Percentiles rank a stretch among this genome's conserved stretches.
phyloP scores from a whole-genome alignment of 2,329 filamentous ascomycete genomes.

The Coniochaeta ligniaria region DNA sequence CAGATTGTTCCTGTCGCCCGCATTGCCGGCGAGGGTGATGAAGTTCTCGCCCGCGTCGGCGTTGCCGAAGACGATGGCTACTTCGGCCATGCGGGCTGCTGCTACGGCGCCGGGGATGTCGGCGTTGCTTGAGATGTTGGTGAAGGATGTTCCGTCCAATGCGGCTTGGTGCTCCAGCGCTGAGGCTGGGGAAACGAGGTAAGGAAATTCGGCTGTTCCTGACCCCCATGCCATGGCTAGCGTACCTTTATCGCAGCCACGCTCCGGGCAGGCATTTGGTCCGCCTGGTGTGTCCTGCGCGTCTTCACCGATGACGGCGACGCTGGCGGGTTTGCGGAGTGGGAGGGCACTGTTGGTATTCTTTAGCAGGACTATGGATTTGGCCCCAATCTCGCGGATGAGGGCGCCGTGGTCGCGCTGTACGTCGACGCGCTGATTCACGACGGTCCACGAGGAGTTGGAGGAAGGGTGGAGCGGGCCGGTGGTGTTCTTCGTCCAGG shows the following conservation, averaged over 20 bases:
- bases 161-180: constrained; percentile 50
- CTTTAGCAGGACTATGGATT: constrained; percentile 50
- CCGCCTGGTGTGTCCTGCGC: constrained; percentile 55
- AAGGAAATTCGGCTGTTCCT: constrained; percentile 75
- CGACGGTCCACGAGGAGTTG: constrained; percentile 37
- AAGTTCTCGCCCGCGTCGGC: constrained; percentile 78
- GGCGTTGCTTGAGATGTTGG: constrained; percentile 35
- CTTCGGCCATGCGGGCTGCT: constrained; percentile 52
- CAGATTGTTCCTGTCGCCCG: constrained; percentile 72
- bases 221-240: constrained; percentile 83
- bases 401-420: constrained; percentile 41
- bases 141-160: constrained; percentile 45
- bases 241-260: constrained; percentile 77
- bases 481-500: constrained; percentile 55
- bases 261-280: constrained; percentile 68
- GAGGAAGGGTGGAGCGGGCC: constrained; percentile 48
- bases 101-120: constrained; percentile 43
- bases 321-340: constrained; percentile 32
- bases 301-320: constrained; percentile 70
- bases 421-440: constrained; percentile 61
- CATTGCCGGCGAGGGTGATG: constrained; percentile 49
- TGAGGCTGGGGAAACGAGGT: constrained; percentile 65
- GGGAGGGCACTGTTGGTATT: constrained; percentile 57
- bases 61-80: constrained; percentile 79
- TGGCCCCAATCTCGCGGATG: constrained; percentile 44